Conservation (phyloP, 352 stramenopile genomes). For the Pythium chondricola region DNA sequence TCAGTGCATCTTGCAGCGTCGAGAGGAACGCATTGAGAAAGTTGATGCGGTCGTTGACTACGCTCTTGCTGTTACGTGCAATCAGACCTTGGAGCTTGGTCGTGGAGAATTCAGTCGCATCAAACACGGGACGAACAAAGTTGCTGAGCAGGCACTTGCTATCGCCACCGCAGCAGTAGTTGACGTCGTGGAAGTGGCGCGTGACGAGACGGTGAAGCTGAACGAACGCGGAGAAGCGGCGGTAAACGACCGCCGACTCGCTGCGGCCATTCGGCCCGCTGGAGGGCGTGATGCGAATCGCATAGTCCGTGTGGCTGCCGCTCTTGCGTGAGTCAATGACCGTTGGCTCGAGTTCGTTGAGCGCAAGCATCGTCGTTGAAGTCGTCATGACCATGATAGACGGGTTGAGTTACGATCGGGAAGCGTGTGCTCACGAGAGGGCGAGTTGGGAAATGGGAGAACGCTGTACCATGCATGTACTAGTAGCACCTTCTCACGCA, state of each 20-base stretch:
- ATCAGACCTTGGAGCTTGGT: conserved; percentile 25
- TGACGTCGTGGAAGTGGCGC: conserved; percentile 60
- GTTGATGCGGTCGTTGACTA: conserved; percentile 69
- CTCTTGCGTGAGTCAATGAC: conserved; percentile 77
- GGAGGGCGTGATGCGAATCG: conserved; percentile 68
- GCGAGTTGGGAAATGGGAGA: too few relatives aligned
- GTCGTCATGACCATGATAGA: not conserved
- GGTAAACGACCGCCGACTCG: conserved; percentile 66
- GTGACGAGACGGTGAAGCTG: conserved; percentile 70
- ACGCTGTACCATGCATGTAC: too few relatives aligned
- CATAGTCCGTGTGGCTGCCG: conserved; percentile 78
- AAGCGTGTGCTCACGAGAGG: too few relatives aligned
- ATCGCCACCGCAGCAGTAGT: conserved; percentile 59
- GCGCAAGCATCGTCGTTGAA: conserved; percentile 16
- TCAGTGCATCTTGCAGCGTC: conserved; percentile 64
- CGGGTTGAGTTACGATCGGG: too few relatives aligned
- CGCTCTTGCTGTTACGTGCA: conserved; percentile 18
- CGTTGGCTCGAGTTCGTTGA: conserved; percentile 41
- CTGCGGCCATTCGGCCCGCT: conserved; percentile 21
- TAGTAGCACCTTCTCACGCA: too few relatives aligned
- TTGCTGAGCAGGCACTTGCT: conserved; percentile 59
- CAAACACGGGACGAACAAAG: conserved; percentile 67
- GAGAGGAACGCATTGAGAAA: conserved; percentile 82
- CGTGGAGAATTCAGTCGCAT: conserved; percentile 66
- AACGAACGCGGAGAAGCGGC: conserved; percentile 81